Base-by-base conservation (phyloP, 1,284 basidiomycete genomes). In the Cutaneotrichosporon cutaneum region DNA sequence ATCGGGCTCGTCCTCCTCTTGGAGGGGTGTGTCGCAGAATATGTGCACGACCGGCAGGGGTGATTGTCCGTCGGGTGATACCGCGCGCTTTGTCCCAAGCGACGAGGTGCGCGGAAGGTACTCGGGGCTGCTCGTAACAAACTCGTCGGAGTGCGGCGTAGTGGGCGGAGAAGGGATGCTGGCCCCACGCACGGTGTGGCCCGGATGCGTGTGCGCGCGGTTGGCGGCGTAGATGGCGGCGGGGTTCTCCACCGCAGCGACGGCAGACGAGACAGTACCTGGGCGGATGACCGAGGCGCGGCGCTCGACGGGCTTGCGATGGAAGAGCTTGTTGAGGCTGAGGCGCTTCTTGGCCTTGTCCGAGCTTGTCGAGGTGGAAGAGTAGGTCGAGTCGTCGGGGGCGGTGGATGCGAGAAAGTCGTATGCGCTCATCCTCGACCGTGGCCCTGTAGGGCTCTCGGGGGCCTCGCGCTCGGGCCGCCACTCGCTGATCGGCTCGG, bases 321-420 rank as follows among this genome's bases (percentile, higher is more conserved):
- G 30, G 14, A 54, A 36, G 35, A 54, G 21, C 10, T 36, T 27
- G 7, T 16, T 22, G 30, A 54, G 35, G 22, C 21, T 39, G 10
- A 39, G 10, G 11, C 52, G 52, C 22, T 36, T 35, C 52, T 42
- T 54, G 22, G 22, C 3, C 33, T 21, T 21, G 11, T 36, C 16
- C 13, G 52, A 35, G 2, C 10, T 3, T 18, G 52, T 26, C 26
- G 48, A 21, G 9, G 35, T 11, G 26, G 54, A n/a, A 18, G 36
- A 44, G 26, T n/a, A 7, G 14, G 39, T 24, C 1, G 24, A 21
- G 22, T 55, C 54, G 54, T 32, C 6, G 18, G n/a, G n/a, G n/a
- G n/a, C n/a, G n/a, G n/a, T n/a, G n/a, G n/a, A n/a, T n/a, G 53
- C 21, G 39, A 55, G 54, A n/a, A 55, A 55, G 18, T 55, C 54